These are phyloP conservation scores for Melaleuca alternifolia DNA, from an alignment of 345 rosid genomes.

Conservation along the genomic window DNA sequence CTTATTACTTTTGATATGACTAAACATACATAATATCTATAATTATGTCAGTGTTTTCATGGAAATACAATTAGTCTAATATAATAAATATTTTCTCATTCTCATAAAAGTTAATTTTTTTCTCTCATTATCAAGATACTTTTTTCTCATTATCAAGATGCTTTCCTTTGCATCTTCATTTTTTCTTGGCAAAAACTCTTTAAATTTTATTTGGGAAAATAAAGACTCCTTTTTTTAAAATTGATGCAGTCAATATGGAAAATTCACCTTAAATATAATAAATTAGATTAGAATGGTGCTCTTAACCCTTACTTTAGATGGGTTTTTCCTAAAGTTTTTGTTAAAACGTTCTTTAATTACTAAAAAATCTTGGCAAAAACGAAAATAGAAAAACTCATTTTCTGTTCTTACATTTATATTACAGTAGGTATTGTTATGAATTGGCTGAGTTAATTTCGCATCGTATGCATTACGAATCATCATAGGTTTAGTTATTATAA, in stretches of 20 bases:
- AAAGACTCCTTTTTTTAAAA: background rate
- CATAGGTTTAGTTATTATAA: background rate
- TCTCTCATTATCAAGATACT: background rate
- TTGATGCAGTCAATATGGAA: background rate
- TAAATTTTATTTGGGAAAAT: background rate
- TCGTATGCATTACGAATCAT: background rate
- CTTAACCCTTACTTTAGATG: background rate
- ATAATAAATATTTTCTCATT: background rate
- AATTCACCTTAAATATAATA: background rate
- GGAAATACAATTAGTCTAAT: background rate
- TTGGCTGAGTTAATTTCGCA: background rate
- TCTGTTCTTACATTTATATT: background rate
- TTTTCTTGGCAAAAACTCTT: background rate
- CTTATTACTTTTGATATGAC: background rate
- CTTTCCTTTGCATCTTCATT: background rate
- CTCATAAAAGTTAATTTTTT: background rate
- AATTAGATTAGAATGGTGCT: background rate
- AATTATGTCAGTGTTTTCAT: background rate
- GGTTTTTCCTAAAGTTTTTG: background rate
- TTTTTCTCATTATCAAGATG: background rate
- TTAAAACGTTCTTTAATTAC: background rate
- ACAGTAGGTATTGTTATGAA: background rate
- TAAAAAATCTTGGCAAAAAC: background rate
- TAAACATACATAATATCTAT: background rate
- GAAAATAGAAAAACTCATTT: background rate